Evolutionary conservation across 768 basidiomycete species (phyloP), one percentile per base, ranked within the genome.

Genomic region (Leucosporidium scottii): DNA sequence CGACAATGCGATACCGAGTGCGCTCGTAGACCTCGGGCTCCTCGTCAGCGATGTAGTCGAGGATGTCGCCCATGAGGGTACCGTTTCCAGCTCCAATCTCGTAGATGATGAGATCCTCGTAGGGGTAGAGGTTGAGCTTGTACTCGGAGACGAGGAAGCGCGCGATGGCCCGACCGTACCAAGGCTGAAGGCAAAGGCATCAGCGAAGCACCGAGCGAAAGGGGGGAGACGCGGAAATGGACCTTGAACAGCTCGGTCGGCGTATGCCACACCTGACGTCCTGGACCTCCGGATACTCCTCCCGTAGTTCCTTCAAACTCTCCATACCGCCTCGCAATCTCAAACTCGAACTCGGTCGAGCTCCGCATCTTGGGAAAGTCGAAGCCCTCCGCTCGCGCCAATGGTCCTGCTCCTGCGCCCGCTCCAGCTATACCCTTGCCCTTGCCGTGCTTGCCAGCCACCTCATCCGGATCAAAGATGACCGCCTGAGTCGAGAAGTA

Each of bases 1-100:
- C 96, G 72, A 98, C 89, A 75, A 97, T 94, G 68, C 88, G 85
- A 79, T 99, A 99, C 21, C 85, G 84, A 23, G 93, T 96, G 25
- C 91, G 85, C 66, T 91, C 90, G 77, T 93, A 98, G 6, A 98
- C 91, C 49, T 93, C 91, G 0, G 92, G 92, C n/a, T 78, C 78
- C 75, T 93, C 86, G 51, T 85, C 81, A 27, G 82, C 85, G 36
- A 99, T 79, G 74, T 85, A 90, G 77, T 90, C 83, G 65, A 99
- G 86, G 61, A 96, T 86, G 77, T 97, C 88, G 78, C 84, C 80
- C 36, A 94, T 93, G 65, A 99, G 83, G 1, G 94, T 94, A 18
- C 96, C 96, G 75, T 99, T 99, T 51, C 96, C 96, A 3, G 93
- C 96, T 47, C 96, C 96, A 74, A 99, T 88, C 78, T 99, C 96